phyloP scores from a whole-genome alignment of 2,329 filamentous ascomycete species.

The Chaetomium strumarium region DNA sequence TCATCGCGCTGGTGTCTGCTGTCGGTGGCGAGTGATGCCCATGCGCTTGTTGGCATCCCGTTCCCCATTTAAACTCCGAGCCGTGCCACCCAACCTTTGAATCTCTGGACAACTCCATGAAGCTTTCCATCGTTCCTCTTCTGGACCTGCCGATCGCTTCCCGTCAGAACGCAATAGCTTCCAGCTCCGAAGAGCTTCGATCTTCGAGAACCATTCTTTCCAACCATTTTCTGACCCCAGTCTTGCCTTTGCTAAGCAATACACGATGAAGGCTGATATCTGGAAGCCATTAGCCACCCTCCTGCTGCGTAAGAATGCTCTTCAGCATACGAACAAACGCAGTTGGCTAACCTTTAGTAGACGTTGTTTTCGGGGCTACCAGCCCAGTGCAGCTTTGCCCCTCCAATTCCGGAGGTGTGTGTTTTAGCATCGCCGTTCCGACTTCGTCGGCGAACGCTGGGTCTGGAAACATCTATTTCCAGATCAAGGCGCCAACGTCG shows the following conservation, averaged over 20 bases:
- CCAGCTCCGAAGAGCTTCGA: too few species aligned
- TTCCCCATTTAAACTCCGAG: too few species aligned
- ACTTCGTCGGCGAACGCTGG: constrained; percentile 40
- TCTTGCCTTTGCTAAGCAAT: background rate
- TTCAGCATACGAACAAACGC: background rate
- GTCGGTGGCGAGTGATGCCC: too few species aligned
- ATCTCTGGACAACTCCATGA: too few species aligned
- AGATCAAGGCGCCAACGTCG: constrained; percentile 48
- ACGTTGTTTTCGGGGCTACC: constrained; percentile 25
- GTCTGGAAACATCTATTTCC: constrained; percentile 54
- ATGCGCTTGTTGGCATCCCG: too few species aligned
- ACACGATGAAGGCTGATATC: constrained; percentile 11
- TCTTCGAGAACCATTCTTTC: too few species aligned
- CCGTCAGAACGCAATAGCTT: too few species aligned
- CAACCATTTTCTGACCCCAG: too few species aligned
- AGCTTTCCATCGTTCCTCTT: too few species aligned
- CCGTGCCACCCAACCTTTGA: too few species aligned
- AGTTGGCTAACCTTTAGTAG: constrained; percentile 9
- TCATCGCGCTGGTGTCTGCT: too few species aligned
- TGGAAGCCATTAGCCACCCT: constrained; percentile 2
- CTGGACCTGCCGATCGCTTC: too few species aligned
- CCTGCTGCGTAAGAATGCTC: constrained; percentile 17
- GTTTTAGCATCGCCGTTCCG: constrained; percentile 53
- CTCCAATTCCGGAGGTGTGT: constrained; percentile 36
- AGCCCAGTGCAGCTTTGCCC: constrained; percentile 37